phyloP scores from a whole-genome alignment of 2,329 filamentous ascomycete genomes.

The Fusarium tanahbumbuense region DNA sequence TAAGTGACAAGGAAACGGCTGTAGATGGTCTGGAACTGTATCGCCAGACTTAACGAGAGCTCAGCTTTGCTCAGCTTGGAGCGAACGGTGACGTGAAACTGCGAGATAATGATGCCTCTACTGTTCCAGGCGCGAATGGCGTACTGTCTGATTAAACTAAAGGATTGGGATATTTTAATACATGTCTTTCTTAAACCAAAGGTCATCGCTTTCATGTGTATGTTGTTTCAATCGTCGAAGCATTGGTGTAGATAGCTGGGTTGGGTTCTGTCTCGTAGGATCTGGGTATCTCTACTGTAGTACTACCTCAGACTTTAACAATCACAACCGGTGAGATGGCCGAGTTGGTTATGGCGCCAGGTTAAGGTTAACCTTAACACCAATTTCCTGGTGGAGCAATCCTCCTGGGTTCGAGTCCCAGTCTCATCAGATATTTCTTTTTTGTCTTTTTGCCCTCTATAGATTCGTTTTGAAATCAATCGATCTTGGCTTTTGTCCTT shows the following conservation, averaged over 20 bases:
- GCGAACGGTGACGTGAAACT: not conserved
- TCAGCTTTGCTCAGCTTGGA: not conserved
- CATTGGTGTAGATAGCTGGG: not conserved
- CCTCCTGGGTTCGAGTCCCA: conserved; percentile 54
- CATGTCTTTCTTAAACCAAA: not conserved
- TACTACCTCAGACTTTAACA: accelerated
- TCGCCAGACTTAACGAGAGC: not conserved
- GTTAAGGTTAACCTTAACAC: conserved; percentile 51
- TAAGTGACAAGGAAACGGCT: not conserved
- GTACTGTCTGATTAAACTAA: accelerated
- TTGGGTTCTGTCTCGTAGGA: not conserved
- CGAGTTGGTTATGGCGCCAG: conserved; percentile 54
- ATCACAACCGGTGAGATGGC: conserved; percentile 48
- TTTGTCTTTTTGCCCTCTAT: not conserved
- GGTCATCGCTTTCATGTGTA: not conserved
- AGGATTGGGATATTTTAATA: accelerated
- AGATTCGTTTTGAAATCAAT: too few relatives aligned
- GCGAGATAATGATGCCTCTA: not conserved
- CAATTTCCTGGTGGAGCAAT: conserved; percentile 51
- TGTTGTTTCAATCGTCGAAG: not conserved
- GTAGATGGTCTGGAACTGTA: not conserved
- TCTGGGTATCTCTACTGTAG: accelerated
- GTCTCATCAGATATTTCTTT: conserved; percentile 44
- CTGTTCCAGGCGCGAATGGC: not conserved
- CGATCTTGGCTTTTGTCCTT: not conserved